Base-by-base conservation (phyloP, 2,329 filamentous ascomycete species). In the Trichoderma harzianum region DNA sequence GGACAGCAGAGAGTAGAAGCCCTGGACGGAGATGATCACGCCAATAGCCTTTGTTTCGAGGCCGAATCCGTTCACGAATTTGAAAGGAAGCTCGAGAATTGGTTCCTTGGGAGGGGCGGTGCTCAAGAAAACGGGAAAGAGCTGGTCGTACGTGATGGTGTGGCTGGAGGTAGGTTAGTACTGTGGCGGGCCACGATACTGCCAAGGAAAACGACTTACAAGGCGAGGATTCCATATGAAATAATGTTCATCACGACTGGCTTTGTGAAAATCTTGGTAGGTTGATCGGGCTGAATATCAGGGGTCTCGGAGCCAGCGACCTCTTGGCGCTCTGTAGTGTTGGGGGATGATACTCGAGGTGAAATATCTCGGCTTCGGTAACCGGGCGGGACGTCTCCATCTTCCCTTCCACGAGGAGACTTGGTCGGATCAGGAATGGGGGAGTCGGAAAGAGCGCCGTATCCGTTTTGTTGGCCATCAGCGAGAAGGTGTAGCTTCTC, bases 111-210 rank as follows among this genome's bases (percentile, higher is more conserved):
- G 86, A 11, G 83, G 80, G 18, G 83, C 82, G 58, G 93, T 93
- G 80, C 93, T 95, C 78, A 99, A 89, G 76, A 99, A 94, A 2
- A 98, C 93, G 0, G 96, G 95, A 76, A 98, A 91, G 63, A 98
- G 88, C 78, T 97, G 93, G 82, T 99, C 96, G 77, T 97, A 96
- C 0, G 95, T 97, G 82, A 99, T 98, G 14, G 95, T 98, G 83
- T 98, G 95, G 84, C 95, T 97, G 78, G 53, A n/a, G 28, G 36
- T 32, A 36, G 14, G 62, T 79, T 74, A 78, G 76, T 28, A 67
- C 24, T 1, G 4, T 3, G 11, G n/a, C 24, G 7, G 16, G 21
- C 4, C 24, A 26, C n/a, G 24, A n/a, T 32, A 24, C 21, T 66
- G 21, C 14, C 32, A 21, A 24, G 3, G 6, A 10, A 60, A 30